These are phyloP conservation scores for Exutisphaerella laricina DNA, from an alignment of 2,329 filamentous ascomycete genomes.

Conservation along the genomic window DNA sequence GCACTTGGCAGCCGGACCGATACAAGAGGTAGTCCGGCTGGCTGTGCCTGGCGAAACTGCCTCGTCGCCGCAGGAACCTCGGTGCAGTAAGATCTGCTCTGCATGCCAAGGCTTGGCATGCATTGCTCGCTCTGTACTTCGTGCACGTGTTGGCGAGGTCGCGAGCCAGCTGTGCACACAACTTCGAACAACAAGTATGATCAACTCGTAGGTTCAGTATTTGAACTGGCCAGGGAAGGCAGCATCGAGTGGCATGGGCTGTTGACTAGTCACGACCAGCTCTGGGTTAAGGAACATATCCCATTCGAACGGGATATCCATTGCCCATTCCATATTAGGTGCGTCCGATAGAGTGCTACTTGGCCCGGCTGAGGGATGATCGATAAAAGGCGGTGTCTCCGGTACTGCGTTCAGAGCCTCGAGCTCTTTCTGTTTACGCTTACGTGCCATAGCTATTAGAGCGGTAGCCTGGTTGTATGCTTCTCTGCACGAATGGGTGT, in stretches of 20 bases:
- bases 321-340: conserved; percentile 31
- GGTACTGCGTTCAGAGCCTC: conserved; percentile 28
- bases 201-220: conserved; percentile 4
- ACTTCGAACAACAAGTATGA: background rate
- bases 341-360: conserved; percentile 27
- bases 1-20: background rate
- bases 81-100: background rate
- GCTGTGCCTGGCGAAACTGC: background rate
- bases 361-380: conserved; percentile 26
- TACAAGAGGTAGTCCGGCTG: background rate
- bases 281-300: conserved; percentile 34
- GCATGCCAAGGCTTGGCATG: conserved; percentile 1
- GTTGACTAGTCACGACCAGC: conserved; percentile 28
- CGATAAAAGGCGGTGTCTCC: conserved; percentile 25
- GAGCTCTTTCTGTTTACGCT: conserved; percentile 31
- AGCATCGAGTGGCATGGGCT: conserved; percentile 19
- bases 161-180: background rate
- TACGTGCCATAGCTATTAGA: conserved; percentile 30
- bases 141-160: background rate
- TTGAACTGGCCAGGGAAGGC: conserved; percentile 18
- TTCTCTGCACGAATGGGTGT: conserved; percentile 36
- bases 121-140: background rate
- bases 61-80: background rate
- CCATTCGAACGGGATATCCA: conserved; percentile 33
- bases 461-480: conserved; percentile 33